Evolutionary conservation across 805 yeast species (phyloP).

Genomic region (Yamadazyma laniorum): DNA sequence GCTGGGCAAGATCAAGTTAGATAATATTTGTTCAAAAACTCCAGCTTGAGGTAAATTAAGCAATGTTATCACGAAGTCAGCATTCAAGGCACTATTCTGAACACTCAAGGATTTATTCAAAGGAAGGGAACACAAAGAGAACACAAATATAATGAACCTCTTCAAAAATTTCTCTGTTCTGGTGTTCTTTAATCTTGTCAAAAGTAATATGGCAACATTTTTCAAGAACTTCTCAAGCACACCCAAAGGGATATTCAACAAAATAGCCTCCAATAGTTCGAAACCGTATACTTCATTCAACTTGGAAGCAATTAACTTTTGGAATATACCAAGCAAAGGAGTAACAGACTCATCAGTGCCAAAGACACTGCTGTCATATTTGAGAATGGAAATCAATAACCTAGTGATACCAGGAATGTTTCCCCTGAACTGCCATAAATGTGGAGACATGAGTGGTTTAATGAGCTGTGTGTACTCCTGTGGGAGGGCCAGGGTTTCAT

Average conservation of each 20-base stretch:
- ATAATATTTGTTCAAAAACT: constrained; percentile 50
- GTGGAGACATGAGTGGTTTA: constrained; percentile 83
- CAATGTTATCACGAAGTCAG: constrained; percentile 55
- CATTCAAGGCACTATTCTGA: constrained; percentile 26
- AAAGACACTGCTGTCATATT: constrained; percentile 44
- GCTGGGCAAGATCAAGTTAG: constrained; percentile 53
- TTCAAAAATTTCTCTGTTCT: constrained; percentile 80
- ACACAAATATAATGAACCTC: constrained; percentile 58
- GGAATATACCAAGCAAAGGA: constrained; percentile 94
- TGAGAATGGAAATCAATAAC: constrained; percentile 64
- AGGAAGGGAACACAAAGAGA: constrained; percentile 44
- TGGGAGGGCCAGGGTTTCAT: constrained; percentile 47
- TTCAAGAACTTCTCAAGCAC: constrained; percentile 54
- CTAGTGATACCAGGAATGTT: constrained; percentile 92
- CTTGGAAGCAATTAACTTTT: constrained; percentile 83
- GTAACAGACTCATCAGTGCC: constrained; percentile 43
- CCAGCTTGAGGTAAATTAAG: constrained; percentile 72
- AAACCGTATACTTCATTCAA: constrained; percentile 80
- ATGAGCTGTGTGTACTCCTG: constrained; percentile 61
- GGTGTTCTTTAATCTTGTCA: constrained; percentile 77
- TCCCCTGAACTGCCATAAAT: constrained; percentile 90
- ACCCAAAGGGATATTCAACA: constrained; percentile 53
- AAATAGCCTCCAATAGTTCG: constrained; percentile 72
- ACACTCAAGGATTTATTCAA: constrained; percentile 22
- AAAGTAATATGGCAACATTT: constrained; percentile 71